A percentile compares a stretch with the other conserved stretches of the same genome.
Conservation (phyloP, 768 basidiomycete species). For the Macrolepiota albuminosa region DNA sequence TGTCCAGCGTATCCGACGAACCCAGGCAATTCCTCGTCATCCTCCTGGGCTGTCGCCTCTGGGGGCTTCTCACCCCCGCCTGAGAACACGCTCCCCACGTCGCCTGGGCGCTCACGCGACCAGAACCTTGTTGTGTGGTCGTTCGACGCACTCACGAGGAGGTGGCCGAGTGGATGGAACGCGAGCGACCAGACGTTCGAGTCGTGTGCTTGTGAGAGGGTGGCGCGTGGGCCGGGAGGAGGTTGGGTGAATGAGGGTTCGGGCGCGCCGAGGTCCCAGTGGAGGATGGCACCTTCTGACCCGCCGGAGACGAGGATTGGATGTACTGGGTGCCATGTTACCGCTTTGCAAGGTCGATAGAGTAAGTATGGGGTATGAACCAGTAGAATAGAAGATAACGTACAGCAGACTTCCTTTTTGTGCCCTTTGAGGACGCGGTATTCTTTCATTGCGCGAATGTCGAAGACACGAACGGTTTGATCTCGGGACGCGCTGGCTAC, state of each 20-base stretch:
- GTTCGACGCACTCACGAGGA: constrained; percentile 92
- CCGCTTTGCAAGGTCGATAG: constrained; percentile 40
- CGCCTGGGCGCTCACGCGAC: constrained; percentile 89
- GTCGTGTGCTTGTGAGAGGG: constrained; percentile 95
- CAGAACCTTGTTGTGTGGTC: constrained; percentile 99
- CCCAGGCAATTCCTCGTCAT: constrained; percentile 74
- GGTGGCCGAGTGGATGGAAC: constrained; percentile 93
- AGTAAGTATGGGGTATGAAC: neutral
- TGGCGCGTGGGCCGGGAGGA: constrained; percentile 63
- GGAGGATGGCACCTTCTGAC: constrained; percentile 88
- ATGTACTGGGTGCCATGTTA: constrained; percentile 96
- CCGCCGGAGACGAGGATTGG: constrained; percentile 91
- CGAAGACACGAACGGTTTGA: constrained; percentile 92
- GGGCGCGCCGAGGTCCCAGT: constrained; percentile 86
- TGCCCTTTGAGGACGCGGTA: constrained; percentile 89
- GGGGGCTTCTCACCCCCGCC: constrained; percentile 85
- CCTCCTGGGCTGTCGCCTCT: constrained; percentile 62
- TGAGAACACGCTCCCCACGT: constrained; percentile 69
- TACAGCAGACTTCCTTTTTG: constrained; percentile 97
- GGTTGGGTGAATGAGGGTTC: constrained; percentile 41
- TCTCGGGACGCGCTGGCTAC: constrained; percentile 95
- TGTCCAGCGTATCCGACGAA: constrained; percentile 28
- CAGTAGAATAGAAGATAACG: constrained; percentile 24
- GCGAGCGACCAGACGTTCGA: constrained; percentile 95
- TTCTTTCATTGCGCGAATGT: constrained; percentile 98